A percentile compares a stretch with the other conserved stretches of the same genome.
Evolutionary conservation across 768 basidiomycete genomes (phyloP).

Genomic region (Gloeophyllum trabeum): DNA sequence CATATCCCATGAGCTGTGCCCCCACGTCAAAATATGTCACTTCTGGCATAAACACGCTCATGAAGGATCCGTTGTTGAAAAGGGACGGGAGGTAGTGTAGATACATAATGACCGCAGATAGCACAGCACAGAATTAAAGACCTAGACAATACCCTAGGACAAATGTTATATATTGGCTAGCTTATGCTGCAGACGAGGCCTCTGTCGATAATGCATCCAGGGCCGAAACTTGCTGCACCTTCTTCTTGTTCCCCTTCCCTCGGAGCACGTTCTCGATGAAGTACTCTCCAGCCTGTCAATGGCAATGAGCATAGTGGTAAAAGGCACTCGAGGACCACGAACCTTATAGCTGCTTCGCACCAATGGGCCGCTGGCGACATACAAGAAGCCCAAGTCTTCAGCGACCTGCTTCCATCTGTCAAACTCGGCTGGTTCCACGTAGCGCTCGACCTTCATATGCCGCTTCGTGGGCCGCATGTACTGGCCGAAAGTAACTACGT

Average conservation of each 20-base stretch:
- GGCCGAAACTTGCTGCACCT: too few species aligned
- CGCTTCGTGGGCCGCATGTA: conserved; percentile 99
- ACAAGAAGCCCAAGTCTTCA: conserved; percentile 91
- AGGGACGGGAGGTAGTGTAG: too few species aligned
- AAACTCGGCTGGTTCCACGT: conserved; percentile 91
- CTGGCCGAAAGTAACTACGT: conserved; percentile 98
- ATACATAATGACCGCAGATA: too few species aligned
- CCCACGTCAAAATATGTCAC: too few species aligned
- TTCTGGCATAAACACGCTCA: too few species aligned
- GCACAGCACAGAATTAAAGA: too few species aligned
- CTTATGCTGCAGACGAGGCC: too few species aligned
- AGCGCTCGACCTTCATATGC: conserved; percentile 98
- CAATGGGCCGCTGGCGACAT: conserved; percentile 93
- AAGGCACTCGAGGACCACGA: conserved; percentile 10
- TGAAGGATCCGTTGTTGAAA: too few species aligned
- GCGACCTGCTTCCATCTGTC: conserved; percentile 84
- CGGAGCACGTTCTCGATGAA: conserved; percentile 87
- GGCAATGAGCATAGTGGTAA: conserved; percentile 1
- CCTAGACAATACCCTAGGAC: too few species aligned
- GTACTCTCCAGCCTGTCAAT: conserved; percentile 80
- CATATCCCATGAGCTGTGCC: too few species aligned
- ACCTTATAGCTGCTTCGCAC: conserved; percentile 98
- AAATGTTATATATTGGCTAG: too few species aligned
- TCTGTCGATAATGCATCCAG: too few species aligned
- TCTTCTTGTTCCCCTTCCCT: conserved; percentile 39